Conservation (phyloP, 75 land plant species). For the Larix kaempferi region DNA sequence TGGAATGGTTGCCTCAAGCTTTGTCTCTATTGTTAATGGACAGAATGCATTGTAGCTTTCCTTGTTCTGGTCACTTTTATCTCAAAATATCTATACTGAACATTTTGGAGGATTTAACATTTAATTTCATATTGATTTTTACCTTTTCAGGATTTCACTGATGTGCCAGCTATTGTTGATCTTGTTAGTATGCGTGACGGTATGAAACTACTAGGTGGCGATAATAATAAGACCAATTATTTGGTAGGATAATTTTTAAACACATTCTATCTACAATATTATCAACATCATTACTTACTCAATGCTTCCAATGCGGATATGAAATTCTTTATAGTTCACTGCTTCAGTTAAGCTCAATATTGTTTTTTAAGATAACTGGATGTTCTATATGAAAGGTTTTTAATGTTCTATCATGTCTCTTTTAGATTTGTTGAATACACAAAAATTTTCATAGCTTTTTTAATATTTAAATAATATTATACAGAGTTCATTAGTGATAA, state of each 20-base stretch:
- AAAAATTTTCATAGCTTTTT: too few species aligned
- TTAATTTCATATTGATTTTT: background rate
- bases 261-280: background rate
- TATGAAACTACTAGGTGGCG: constrained; percentile 78
- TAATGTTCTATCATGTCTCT: background rate
- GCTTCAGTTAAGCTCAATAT: too few species aligned
- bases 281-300: background rate
- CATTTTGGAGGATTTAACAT: background rate
- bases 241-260: constrained; percentile 46
- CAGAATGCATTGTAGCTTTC: background rate
- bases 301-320: background rate
- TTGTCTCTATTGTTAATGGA: background rate
- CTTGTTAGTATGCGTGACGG: constrained; percentile 96
- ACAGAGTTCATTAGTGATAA: too few species aligned
- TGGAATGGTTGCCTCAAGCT: background rate
- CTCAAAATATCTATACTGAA: background rate
- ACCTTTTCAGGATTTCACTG: constrained; percentile 76
- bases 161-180: constrained; percentile 93
- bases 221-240: constrained; percentile 85
- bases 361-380: too few species aligned
- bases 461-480: too few species aligned
- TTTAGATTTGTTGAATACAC: background rate
- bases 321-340: too few species aligned
- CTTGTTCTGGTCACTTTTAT: background rate
- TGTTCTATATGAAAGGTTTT: too few species aligned